These are phyloP conservation scores for Apiospora rasikravindrae DNA, from an alignment of 2,329 filamentous ascomycete genomes.

Conservation along the genomic window DNA sequence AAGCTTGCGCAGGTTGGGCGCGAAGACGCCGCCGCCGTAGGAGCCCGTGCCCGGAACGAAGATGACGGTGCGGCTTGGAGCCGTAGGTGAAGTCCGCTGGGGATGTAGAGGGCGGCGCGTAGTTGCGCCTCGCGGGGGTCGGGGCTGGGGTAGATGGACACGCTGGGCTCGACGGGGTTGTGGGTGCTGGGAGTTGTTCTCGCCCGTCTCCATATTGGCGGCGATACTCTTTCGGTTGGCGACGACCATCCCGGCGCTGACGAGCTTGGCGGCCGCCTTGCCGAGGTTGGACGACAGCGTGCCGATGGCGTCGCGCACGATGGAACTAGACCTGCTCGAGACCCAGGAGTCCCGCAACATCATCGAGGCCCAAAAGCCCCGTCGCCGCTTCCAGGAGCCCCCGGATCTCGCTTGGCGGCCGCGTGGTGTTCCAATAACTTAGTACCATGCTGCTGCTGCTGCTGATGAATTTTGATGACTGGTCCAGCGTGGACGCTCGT, in stretches of 20 bases:
- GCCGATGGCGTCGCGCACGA: background rate
- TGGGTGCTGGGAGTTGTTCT: too few relatives aligned
- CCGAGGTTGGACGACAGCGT: background rate
- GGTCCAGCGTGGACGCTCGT: background rate
- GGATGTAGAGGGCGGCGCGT: constrained; percentile 23
- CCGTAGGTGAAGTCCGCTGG: constrained; percentile 21
- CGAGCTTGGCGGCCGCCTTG: background rate
- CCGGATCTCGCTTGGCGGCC: background rate
- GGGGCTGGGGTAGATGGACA: background rate
- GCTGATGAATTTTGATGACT: background rate
- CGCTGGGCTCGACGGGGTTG: too few relatives aligned
- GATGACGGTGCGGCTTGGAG: constrained; percentile 19
- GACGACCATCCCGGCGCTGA: background rate
- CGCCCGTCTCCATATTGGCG: too few relatives aligned
- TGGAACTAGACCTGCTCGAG: background rate
- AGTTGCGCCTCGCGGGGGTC: constrained; percentile 19
- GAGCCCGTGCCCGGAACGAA: constrained; percentile 23
- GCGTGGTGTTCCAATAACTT: background rate
- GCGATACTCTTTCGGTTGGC: background rate
- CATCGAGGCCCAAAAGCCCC: background rate
- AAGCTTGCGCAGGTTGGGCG: constrained; percentile 21
- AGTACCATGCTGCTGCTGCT: background rate
- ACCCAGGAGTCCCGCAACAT: background rate
- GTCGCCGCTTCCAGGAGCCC: background rate
- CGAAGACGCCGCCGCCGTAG: constrained; percentile 21